Percentiles rank a stretch among this genome's conserved stretches.
Conservation (phyloP, 345 rosid species). For the Xanthoceras sorbifolium region DNA sequence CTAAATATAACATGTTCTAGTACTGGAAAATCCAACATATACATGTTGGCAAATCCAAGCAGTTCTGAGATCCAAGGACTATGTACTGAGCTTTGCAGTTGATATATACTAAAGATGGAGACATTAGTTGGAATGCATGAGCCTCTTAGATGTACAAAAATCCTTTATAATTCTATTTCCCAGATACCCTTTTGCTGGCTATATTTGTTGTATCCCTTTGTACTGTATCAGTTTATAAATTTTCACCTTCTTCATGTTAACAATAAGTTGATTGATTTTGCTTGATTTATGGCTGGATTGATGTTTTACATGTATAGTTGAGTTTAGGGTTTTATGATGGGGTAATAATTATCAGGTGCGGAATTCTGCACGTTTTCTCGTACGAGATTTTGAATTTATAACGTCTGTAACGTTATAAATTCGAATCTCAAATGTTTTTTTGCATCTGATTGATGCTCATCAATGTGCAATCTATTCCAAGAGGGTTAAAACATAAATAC, state of each 20-base stretch:
- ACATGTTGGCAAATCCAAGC: constrained; percentile 42
- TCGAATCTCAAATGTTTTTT: too few species aligned
- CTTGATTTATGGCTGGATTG: not conserved
- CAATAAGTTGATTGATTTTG: not conserved
- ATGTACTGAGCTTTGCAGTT: constrained; percentile 62
- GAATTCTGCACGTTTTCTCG: too few species aligned
- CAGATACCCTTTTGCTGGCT: not conserved
- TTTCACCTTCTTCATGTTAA: not conserved
- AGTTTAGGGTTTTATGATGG: too few species aligned
- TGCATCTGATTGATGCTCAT: too few species aligned
- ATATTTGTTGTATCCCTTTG: not conserved
- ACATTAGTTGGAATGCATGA: not conserved
- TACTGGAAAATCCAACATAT: constrained; percentile 57
- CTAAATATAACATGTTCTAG: constrained; percentile 66
- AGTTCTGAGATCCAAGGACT: constrained; percentile 51
- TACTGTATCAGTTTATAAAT: not conserved
- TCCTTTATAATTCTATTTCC: not conserved
- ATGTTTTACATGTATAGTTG: not conserved
- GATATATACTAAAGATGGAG: constrained; percentile 24
- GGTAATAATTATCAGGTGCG: too few species aligned
- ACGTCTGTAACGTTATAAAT: too few species aligned
- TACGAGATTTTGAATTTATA: too few species aligned
- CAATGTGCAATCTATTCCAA: too few species aligned
- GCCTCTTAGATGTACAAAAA: constrained; percentile 16
- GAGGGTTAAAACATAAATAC: too few species aligned